Evolutionary conservation across 2,329 filamentous ascomycete species (phyloP).

Genomic region (Pseudopyricularia javanii): DNA sequence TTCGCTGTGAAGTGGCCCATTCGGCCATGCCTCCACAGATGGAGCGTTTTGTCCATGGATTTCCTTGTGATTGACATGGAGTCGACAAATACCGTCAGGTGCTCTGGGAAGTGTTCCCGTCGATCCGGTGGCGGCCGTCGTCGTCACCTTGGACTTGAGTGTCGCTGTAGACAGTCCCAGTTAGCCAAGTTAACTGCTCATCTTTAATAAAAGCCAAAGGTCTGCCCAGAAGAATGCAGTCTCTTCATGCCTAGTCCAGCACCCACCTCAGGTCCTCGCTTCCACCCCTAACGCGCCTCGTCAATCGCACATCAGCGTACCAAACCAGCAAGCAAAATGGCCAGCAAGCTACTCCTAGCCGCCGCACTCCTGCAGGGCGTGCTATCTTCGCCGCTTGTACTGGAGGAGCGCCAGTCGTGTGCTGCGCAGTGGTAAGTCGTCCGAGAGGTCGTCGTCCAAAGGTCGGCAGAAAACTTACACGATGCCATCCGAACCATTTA

Average conservation of each 20-base stretch:
- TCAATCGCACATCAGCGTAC: not conserved
- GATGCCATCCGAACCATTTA: not conserved
- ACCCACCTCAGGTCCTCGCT: not conserved
- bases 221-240: not conserved
- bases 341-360: constrained; percentile 1
- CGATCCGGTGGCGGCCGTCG: not conserved
- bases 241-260: not conserved
- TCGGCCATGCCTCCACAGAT: no score
- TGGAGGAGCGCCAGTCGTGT: constrained; percentile 2
- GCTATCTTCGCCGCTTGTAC: not conserved
- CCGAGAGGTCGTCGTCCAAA: not conserved
- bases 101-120: not conserved
- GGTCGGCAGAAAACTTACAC: not conserved
- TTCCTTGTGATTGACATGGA: not conserved
- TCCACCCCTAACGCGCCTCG: not conserved
- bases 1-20: no score
- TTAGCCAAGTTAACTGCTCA: no score
- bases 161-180: no score
- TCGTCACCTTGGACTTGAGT: no score
- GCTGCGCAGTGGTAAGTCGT: not conserved
- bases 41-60: no score
- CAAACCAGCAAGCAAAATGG: constrained; percentile 2
- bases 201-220: not conserved
- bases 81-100: not conserved
- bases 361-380: constrained; percentile 2